Evolutionary conservation across 345 rosid genomes (phyloP), one percentile per base, ranked within the genome.

Genomic region (Citrus maxima): DNA sequence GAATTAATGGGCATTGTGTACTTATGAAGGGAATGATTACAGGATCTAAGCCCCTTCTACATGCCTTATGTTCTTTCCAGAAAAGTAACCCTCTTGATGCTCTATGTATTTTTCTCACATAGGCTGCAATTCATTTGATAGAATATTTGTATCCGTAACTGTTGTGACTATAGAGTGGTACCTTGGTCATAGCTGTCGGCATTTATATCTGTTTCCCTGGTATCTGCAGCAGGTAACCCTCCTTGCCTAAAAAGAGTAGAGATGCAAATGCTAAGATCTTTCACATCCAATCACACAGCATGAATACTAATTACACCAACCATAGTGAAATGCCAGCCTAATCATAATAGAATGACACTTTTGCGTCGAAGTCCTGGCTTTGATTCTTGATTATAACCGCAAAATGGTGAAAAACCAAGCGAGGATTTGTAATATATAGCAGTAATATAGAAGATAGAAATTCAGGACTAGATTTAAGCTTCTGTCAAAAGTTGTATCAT

Each of bases 211-310:
- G n/a, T 70, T 69, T 21, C 85, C 56, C 38, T 19, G 51, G 68
- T 37, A 38, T 54, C 75, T 32, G 69, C 58, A 78, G 30, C 70
- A 59, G 63, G 65, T 40, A 73, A 78, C 40, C 28, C 56, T 73
- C 59, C 85, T 59, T 74, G 68, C 85, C 86, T 85, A 82, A 40
- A 66, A 0, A n/a, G 70, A 78, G 68, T 14, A 75, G 27, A 74
- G 74, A 74, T 63, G 40, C 72, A 38, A n/a, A 62, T 77, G 19
- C 60, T n/a, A 69, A 62, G 73, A 34, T 65, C 24, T 18, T 46
- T 3, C 51, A 19, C 24, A 51, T 70, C 27, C 16, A 24, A 21
- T 40, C 30, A 34, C 10, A 42, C n/a, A n/a, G 2, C 13, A 13
- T 69, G 34, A 24, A 69, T 42, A 0, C 9, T 69, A 69, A 46